Evolutionary conservation across 768 basidiomycete genomes (phyloP), one percentile per base, ranked within the genome.

Genomic region (Trametes sanguinea): DNA sequence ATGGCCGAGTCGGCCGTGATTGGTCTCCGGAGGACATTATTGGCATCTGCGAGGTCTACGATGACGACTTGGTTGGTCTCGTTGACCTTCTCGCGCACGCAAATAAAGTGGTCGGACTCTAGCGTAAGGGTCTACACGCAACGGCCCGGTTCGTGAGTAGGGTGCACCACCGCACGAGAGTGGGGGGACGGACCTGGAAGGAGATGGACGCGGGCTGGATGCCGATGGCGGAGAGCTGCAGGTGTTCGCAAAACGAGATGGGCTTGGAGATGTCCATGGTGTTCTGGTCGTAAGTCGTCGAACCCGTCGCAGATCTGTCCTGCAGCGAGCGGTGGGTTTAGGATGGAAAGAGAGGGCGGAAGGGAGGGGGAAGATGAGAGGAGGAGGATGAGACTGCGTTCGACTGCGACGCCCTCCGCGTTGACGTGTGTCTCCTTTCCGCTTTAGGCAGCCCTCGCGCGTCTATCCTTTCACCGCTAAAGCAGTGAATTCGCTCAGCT

Each of bases 1-100:
- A 99, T 97, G 59, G 97, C 96, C 42, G 93, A 94, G 74, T 99
- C 97, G n/a, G 97, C 97, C 29, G 92, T 90, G 71, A 99, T 98
- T 64, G 95, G 95, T 68, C 95, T 83, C 62, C 95, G 89, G 58
- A 95, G 84, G 69, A 98, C 92, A 89, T 96, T 93, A 80, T 98
- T 98, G 70, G 95, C 94, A 76, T 98, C 94, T 63, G 90, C 81
- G 65, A 99, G 88, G 87, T 98, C 96, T 73, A 99, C 91, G 73
- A 99, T 98, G 74, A 98, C 96, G 65, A 99, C 97, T 77, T 98
- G 95, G 77, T 96, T 94, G 72, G 93, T 89, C 66, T 95, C 95
- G 70, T 90, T 88, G 72, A 94, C 85, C 76, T 94, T 95, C 80
- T 98, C 96, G 59, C 96, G 91, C 63, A 98, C 87, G 75, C 97